phyloP scores from a whole-genome alignment of 192 early-diverging fungal species.

The Coemansia sp. region DNA sequence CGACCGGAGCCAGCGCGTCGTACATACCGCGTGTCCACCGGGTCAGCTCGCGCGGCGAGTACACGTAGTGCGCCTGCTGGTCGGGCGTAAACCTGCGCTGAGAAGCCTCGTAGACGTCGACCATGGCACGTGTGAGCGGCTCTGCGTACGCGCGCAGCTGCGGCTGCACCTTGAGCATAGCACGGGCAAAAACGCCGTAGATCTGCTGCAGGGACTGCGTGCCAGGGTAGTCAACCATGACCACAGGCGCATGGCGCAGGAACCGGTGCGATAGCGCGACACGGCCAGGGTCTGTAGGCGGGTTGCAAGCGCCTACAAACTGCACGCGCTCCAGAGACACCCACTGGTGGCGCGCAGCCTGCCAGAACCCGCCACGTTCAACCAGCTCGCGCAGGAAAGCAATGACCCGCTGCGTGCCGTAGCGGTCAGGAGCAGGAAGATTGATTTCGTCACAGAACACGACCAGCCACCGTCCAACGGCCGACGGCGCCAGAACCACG shows the following conservation, averaged over 20 bases:
- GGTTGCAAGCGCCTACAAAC: slow-evolving; percentile 99
- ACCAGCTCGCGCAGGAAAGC: slow-evolving; percentile 94
- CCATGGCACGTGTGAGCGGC: slow-evolving; percentile 92
- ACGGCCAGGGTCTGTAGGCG: slow-evolving; percentile 98
- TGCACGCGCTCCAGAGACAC: slow-evolving; percentile 96
- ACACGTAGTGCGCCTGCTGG: slow-evolving; percentile 98
- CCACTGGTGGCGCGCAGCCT: slow-evolving; percentile 87
- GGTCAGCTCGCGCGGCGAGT: slow-evolving; percentile 98
- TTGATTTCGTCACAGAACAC: slow-evolving; percentile 99
- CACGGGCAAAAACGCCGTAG: slow-evolving; percentile 90
- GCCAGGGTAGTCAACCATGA: slow-evolving; percentile 99
- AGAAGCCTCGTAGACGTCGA: slow-evolving; percentile 89
- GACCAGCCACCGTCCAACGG: slow-evolving; percentile 92
- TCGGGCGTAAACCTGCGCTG: slow-evolving; percentile 95
- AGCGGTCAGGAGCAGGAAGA: slow-evolving; percentile 92
- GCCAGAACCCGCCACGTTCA: slow-evolving; percentile 96
- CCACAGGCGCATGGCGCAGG: slow-evolving; percentile 92
- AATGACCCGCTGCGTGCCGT: slow-evolving; percentile 97
- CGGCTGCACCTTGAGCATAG: slow-evolving; percentile 92
- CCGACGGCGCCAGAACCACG: slow-evolving; percentile 76
- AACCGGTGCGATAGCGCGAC: slow-evolving; percentile 94
- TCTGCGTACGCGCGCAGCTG: slow-evolving; percentile 86
- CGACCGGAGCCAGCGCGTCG: slow-evolving; percentile 87
- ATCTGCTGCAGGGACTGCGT: slow-evolving; percentile 89
- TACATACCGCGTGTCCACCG: slow-evolving; percentile 98